Base-by-base conservation (phyloP, 306 rosid genomes). In the Cyclanthera cordifolia region DNA sequence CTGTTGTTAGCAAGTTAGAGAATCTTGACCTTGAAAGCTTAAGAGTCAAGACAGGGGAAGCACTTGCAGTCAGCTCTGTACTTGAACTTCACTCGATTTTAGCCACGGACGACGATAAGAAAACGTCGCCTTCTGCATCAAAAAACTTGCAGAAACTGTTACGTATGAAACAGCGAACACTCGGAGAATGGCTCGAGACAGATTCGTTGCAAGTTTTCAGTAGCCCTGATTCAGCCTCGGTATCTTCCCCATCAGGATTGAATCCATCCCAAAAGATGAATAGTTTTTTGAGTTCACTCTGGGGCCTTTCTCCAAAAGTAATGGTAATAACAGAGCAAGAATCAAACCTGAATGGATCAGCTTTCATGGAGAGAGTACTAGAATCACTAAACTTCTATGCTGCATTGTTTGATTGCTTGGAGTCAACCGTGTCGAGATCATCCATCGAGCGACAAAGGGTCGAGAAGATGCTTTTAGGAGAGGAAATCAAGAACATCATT, bases 241-340 rank as follows among this genome's bases (percentile, higher is more conserved):
- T 88, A 14, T 70, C 81, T 24, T 87, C 96, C 21, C 93, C 96
- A 9, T 79, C 81, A 47, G 77, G 86, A 45, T 71, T 83, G 1
- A 72, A 82, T 39, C 82, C 87, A 63, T 88, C 96, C 0, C 92
- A 93, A 54, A 87, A 85, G 81, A 86, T 89, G 95, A 90, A 76
- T 15, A 76, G 76, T 11, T 87, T 89, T 72, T 61, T 89, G 23
- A 82, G 70, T 5, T 72, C 85, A 5, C 75, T 89, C 13, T 57
- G 85, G 70, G 83, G 80, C 16, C 79, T 92, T 15, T 72, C 89
- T 17, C 95, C 96, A 0, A 92, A 89, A 60, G 52, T 92, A 10
- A 43, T 87, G 71, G 90, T 92, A 41, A 53, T 92, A 13, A 89
- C 95, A 1, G 98, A 92, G 78, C 98, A 92, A 57, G 95, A 92